Evolutionary conservation across 2,329 filamentous ascomycete species (phyloP), one percentile per base, ranked within the genome.

Genomic region (Penicillium sclerotigenum): DNA sequence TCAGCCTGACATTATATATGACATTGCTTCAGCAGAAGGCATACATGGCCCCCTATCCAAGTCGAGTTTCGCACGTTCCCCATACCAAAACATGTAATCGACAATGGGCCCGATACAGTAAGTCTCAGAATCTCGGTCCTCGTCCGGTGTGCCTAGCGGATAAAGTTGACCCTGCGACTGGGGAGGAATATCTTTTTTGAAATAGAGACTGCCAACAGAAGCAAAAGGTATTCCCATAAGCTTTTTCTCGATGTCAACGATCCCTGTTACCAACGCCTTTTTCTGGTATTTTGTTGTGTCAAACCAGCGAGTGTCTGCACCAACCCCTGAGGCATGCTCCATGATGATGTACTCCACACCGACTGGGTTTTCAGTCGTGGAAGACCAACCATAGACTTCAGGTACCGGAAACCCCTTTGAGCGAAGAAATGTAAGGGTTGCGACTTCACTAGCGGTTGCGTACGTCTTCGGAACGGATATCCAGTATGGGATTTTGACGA

Each of bases 321-420:
- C 48, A 22, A 61, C 55, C 11, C 67, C 66, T 31, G 57, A 18
- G 11, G 63, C 45, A 28, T 65, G 59, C 42, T 75, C 75, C 67
- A 77, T 72, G 26, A 69, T 57, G 8, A 68, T 68, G 48, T 68
- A 68, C 37, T 70, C 68, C 0, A 58, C 56, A n/a, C 67, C 65
- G 37, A 66, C 61, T 13, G 59, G n/a, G 40, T 68, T 68, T 14
- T 64, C 52, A 4, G 40, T 28, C 28, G 58, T 57, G 14, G 62
- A 59, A 18, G 59, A 67, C 54, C 59, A 68, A 1, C 54, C 61
- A 59, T 63, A 63, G 10, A 70, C 48, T 41, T 61, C 26, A n/a
- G 59, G 58, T 1, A 64, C 61, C 1, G 61, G 62, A 4, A 66
- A 53, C 2, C 58, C 60, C 43, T 65, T 63, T 5, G 58, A 61